Evolutionary conservation across 169 alveolate species (phyloP), one percentile per base, ranked within the genome.

Genomic region (Eimeria necatrix): DNA sequence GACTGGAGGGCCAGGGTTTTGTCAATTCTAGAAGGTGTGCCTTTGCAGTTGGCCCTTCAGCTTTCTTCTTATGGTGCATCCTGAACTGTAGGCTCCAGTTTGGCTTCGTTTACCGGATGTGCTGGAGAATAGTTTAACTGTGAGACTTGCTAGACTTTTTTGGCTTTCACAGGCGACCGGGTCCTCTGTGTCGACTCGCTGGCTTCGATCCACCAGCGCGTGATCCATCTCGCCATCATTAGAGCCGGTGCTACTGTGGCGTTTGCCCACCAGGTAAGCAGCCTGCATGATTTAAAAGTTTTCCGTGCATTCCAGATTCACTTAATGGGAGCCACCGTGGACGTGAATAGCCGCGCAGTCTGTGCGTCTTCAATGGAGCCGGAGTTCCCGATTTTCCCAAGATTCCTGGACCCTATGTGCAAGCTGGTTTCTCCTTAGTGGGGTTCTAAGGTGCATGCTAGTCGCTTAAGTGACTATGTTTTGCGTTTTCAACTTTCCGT

Each of bases 151-250:
- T 20, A 18, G 18, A 18, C 49, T 9, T 20, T 8, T 32, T 0
- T 9, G 14, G 78, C 78, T 20, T 22, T 0, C 22, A 41, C 64
- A 84, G 91, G 46, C 16, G 91, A 84, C 41, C 56, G 91, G 59
- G 51, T 84, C 49, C 91, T 84, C 32, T 84, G 91, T 60, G 52
- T 60, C 46, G 91, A 84, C 78, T 84, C 91, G 48, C 91, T 84
- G 59, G 91, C 91, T 4, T 84, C 91, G 60, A 84, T 84, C 22
- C 91, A 84, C 78, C 91, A 84, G 78, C 91, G 91, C 59, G 91
- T 84, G 18, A 8, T 84, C 22, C 78, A 84, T 49, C 78, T 84
- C 26, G 91, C 91, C 20, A 56, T 84, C 59, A 68, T 84, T 49
- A 53, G 48, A 22, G 91, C 91, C 3, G 91, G 91, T 5, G 91